A percentile compares a stretch with the other conserved stretches of the same genome.
Conservation (phyloP, 257 asterid species). For the Solanum bulbocastanum region DNA sequence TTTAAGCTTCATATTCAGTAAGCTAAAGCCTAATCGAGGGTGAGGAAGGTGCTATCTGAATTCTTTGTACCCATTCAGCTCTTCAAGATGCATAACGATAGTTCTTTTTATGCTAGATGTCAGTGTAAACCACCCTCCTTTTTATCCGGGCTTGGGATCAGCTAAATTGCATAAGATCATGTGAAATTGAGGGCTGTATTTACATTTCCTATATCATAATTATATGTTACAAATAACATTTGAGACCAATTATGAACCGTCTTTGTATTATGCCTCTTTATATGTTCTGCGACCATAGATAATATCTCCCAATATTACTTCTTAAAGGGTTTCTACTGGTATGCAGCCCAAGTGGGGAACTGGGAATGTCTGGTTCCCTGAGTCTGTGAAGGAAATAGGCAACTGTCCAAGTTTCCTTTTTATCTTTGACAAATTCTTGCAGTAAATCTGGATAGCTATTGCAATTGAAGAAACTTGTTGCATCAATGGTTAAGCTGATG, state of each 20-base stretch:
- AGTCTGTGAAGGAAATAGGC: background rate
- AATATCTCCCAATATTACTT: background rate
- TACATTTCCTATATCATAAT: background rate
- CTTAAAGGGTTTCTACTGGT: background rate
- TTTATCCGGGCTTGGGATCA: background rate
- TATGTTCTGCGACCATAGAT: background rate
- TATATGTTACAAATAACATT: background rate
- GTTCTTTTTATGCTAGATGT: background rate
- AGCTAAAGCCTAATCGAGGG: background rate
- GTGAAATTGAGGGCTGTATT: background rate
- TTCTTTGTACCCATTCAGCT: background rate
- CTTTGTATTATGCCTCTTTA: background rate
- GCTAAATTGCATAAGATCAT: background rate
- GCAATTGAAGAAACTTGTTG: background rate
- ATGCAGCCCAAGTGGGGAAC: background rate
- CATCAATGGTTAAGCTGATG: background rate
- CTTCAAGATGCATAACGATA: background rate
- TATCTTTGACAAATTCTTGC: background rate
- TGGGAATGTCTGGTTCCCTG: background rate
- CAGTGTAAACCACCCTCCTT: background rate
- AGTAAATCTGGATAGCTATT: background rate
- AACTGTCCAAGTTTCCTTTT: background rate
- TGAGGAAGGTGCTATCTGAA: background rate
- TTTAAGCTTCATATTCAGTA: background rate
- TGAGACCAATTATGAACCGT: background rate